phyloP scores from a whole-genome alignment of 2,329 filamentous ascomycete genomes.

The Aspergillus fumigatiaffinis region DNA sequence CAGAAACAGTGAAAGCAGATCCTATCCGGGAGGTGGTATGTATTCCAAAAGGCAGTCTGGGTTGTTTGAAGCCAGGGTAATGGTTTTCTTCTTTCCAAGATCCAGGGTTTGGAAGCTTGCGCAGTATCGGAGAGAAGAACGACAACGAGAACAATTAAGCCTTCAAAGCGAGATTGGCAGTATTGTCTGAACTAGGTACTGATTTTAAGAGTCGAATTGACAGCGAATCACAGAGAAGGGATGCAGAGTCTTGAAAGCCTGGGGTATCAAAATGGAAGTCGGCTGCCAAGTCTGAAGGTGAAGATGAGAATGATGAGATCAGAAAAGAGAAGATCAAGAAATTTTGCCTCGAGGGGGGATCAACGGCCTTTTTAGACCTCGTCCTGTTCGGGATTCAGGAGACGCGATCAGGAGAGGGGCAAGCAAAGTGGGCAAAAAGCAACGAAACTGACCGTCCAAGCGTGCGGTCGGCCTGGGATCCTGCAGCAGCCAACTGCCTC shows the following conservation, averaged over 20 bases:
- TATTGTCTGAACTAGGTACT: conserved; percentile 1
- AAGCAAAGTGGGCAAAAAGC: conserved; percentile 8
- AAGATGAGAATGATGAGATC: neutral
- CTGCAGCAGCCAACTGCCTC: conserved; percentile 12
- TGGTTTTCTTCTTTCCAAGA: conserved; percentile 12
- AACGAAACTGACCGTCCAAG: conserved; percentile 11
- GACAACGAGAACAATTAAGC: conserved; percentile 5
- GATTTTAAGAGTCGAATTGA: neutral
- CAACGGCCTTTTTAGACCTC: conserved; percentile 19
- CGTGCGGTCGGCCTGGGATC: conserved; percentile 13
- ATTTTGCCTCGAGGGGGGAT: conserved; percentile 10
- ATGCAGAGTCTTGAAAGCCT: neutral
- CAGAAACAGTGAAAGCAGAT: conserved; percentile 30
- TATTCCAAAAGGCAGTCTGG: conserved; percentile 24
- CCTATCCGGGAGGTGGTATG: conserved; percentile 29
- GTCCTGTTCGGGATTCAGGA: neutral
- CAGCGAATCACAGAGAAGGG: neutral
- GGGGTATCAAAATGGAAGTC: neutral
- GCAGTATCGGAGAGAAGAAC: conserved; percentile 5
- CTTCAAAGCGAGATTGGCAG: neutral
- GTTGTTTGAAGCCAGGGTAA: conserved; percentile 21
- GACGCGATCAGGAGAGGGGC: conserved; percentile 5
- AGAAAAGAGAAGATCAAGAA: neutral
- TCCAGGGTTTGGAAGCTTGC: conserved; percentile 16
- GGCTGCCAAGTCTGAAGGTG: neutral